Base-by-base conservation (phyloP, 768 basidiomycete genomes). In the Xerocomellus amylosporus region DNA sequence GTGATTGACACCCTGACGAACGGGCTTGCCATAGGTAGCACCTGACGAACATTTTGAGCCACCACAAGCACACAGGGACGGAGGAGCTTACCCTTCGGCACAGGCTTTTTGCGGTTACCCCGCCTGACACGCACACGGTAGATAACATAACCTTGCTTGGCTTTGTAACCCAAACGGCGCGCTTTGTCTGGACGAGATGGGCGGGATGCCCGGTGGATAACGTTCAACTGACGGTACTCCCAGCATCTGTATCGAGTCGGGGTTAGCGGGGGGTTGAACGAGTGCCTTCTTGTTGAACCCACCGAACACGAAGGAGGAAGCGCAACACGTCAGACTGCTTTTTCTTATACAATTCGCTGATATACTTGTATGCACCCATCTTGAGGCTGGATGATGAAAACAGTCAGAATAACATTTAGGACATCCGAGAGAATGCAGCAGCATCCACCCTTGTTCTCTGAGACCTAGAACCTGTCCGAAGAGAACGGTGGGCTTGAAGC, bases 141-240 rank as follows among this genome's bases (percentile, higher is more conserved):
- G 78, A 99, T 76, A 61, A 98, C 88, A 72, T 93, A 99, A 66
- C 97, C 97, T 77, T 99, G 97, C 84, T 99, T 99, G 73, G 97
- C 94, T 81, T 98, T 99, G 87, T 98, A 99, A 46, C 97, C 97
- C 58, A 99, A 80, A 62, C 95, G 88, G 72, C 97, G 90, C 59
- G 97, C 97, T 82, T 98, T 99, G 81, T 99, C 97, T 51, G 97
- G 97, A 70, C 97, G 90, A 44, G 96, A 98, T 44, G 97, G 96
- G 58, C 96, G 91, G 60, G 95, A 94, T 43, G 95, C 96, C 65
- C 97, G 90, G 80, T 98, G 96, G 71, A 98, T 91, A 63, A 99
- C 93, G 66, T 97, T 93, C 68, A 98, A 78, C 74, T 99, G 97
- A 63, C 97, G 90, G 79, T 94, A 97, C 71, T 98, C 95, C 95